phyloP scores from a whole-genome alignment of 257 asterid genomes.

The Forsythia suspensa region DNA sequence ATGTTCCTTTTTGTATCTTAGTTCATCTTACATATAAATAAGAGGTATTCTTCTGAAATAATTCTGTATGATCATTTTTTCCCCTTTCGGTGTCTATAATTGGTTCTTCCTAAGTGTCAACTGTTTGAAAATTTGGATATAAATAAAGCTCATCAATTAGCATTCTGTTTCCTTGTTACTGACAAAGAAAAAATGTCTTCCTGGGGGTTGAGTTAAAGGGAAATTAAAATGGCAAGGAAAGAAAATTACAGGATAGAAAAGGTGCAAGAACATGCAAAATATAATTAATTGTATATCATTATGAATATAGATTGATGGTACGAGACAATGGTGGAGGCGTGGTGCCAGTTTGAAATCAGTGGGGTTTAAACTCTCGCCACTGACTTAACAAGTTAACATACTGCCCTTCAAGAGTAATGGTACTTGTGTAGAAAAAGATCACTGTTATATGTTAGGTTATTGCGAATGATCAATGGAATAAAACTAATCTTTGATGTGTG shows the following conservation, averaged over 20 bases:
- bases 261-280: not conserved
- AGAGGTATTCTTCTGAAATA: slow-evolving; percentile 31
- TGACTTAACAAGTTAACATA: not conserved
- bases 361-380: not conserved
- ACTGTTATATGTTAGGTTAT: no score
- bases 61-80: not conserved
- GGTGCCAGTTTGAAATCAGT: not conserved
- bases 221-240: not conserved
- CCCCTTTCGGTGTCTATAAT: not conserved
- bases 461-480: no score
- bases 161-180: not conserved
- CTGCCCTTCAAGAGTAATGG: not conserved
- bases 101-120: not conserved
- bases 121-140: not conserved
- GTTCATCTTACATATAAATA: slow-evolving; percentile 27
- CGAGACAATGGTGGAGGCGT: not conserved
- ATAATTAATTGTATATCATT: no score
- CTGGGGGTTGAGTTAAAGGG: not conserved
- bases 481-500: no score
- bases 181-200: not conserved
- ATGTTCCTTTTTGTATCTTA: not conserved
- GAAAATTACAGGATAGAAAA: not conserved
- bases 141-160: not conserved
- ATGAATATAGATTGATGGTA: not conserved
- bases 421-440: not conserved